Conservation (phyloP, 1,284 basidiomycete genomes). For the Apiotrichum mycotoxinovorans region DNA sequence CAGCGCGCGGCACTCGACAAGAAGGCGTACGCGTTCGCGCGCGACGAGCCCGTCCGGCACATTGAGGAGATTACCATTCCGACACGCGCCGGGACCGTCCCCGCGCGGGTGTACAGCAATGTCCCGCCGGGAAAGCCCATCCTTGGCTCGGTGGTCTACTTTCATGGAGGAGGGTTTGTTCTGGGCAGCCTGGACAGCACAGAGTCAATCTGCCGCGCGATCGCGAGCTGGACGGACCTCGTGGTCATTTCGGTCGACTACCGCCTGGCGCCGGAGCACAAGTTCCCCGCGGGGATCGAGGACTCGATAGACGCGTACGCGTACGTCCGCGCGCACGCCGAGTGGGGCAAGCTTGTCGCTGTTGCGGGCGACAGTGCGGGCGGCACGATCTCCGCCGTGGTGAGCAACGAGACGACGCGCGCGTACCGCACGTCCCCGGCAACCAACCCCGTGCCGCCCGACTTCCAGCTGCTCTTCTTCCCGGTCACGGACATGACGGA, state of each 20-base stretch:
- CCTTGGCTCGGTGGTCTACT: constrained; percentile 7
- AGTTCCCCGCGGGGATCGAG: constrained; percentile 69
- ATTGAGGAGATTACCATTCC: neutral
- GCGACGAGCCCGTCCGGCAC: neutral
- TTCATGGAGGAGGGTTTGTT: constrained; percentile 62
- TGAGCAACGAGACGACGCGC: neutral
- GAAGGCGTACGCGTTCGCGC: neutral
- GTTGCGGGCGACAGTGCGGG: neutral
- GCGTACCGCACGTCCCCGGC: neutral
- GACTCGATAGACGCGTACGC: constrained; percentile 54
- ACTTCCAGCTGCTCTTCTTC: neutral
- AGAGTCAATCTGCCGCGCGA: constrained; percentile 53
- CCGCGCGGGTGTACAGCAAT: neutral
- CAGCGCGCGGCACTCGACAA: neutral
- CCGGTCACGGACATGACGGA: neutral
- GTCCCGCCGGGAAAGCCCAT: neutral
- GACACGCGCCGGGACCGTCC: neutral
- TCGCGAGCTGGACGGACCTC: constrained; percentile 36
- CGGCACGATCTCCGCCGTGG: constrained; percentile 1
- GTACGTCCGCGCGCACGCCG: neutral
- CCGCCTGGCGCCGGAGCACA: constrained; percentile 68
- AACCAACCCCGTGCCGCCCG: neutral
- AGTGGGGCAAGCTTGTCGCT: neutral
- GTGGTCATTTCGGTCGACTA: constrained; percentile 67
- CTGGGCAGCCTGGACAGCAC: constrained; percentile 61